A percentile compares a stretch with the other conserved stretches of the same genome.
These are phyloP conservation scores for Ganoderma sinense DNA, from an alignment of 1,284 basidiomycete genomes.

Conservation along the genomic window DNA sequence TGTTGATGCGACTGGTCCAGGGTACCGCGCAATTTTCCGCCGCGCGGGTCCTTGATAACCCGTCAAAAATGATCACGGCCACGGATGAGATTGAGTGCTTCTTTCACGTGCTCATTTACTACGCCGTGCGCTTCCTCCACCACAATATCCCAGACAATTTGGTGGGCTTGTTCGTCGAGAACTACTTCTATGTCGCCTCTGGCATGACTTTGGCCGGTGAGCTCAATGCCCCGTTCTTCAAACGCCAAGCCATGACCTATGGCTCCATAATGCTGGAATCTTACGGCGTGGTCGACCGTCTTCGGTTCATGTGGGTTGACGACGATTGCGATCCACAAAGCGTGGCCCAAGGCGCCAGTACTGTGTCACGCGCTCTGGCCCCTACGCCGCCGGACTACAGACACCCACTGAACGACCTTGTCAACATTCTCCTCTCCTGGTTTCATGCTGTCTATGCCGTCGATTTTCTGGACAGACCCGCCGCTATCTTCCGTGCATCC, in stretches of 20 bases:
- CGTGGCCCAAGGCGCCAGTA: not conserved
- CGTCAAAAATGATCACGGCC: not conserved
- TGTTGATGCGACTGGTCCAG: not conserved
- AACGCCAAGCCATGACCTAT: not conserved
- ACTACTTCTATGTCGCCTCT: slow-evolving; percentile 15
- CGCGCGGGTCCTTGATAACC: slow-evolving; percentile 7
- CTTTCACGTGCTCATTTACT: slow-evolving; percentile 21
- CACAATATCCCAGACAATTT: slow-evolving; percentile 3
- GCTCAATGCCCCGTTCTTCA: not conserved
- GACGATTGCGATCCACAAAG: not conserved
- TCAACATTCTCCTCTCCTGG: not conserved
- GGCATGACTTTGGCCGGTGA: not conserved
- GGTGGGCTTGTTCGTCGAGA: slow-evolving; percentile 6
- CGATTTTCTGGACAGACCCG: not conserved
- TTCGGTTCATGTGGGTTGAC: not conserved
- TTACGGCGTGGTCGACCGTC: not conserved
- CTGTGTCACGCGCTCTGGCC: not conserved
- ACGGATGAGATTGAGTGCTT: slow-evolving; percentile 25
- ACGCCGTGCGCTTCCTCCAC: slow-evolving; percentile 10
- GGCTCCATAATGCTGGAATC: not conserved
- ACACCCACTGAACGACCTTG: slow-evolving; percentile 2
- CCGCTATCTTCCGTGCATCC: not conserved
- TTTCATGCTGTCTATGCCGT: slow-evolving; percentile 4
- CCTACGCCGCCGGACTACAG: not conserved
- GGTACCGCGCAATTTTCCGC: slow-evolving; percentile 25